These are phyloP conservation scores for Penicillium freii DNA, from an alignment of 2,329 filamentous ascomycete species.

Conservation along the genomic window DNA sequence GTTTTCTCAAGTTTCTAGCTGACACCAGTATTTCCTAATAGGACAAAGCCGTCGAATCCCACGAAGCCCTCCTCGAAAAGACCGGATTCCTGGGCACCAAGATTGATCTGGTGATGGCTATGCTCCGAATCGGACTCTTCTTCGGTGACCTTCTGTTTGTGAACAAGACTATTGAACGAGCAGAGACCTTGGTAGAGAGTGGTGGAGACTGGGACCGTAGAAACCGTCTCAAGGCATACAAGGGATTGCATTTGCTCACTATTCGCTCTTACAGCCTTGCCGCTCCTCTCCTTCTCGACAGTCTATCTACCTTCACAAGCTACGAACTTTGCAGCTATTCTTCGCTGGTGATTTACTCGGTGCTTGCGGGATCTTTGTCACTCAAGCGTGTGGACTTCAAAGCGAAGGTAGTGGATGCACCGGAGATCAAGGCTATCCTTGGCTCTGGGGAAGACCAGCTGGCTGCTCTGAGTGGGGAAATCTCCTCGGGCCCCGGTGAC, in stretches of 20 bases:
- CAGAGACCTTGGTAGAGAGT: constrained; percentile 84
- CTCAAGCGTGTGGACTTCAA: constrained; percentile 98
- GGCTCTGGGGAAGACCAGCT: constrained; percentile 87
- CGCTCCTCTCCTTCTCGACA: constrained; percentile 91
- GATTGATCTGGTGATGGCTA: constrained; percentile 94
- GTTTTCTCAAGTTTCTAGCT: constrained; percentile 4
- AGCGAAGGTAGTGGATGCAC: constrained; percentile 95
- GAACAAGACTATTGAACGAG: constrained; percentile 90
- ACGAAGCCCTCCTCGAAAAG: constrained; percentile 93
- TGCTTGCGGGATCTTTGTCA: constrained; percentile 88
- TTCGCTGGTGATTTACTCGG: constrained; percentile 88
- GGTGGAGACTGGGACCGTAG: constrained; percentile 98
- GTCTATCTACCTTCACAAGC: constrained; percentile 95
- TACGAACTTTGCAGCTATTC: constrained; percentile 99
- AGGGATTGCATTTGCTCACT: constrained; percentile 88
- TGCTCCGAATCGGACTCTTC: constrained; percentile 93
- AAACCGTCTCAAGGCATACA: constrained; percentile 98
- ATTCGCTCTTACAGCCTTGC: constrained; percentile 86
- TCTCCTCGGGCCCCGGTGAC: constrained; percentile 76
- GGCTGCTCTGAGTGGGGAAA: constrained; percentile 72
- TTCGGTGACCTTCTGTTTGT: constrained; percentile 90
- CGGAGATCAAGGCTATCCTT: constrained; percentile 95
- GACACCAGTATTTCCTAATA: constrained; percentile 38
- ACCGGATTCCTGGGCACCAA: constrained; percentile 95
- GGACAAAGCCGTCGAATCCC: constrained; percentile 91